Percentiles rank a stretch among this genome's conserved stretches.
phyloP scores from a whole-genome alignment of 2,329 filamentous ascomycete species.

The Hortaea werneckii region DNA sequence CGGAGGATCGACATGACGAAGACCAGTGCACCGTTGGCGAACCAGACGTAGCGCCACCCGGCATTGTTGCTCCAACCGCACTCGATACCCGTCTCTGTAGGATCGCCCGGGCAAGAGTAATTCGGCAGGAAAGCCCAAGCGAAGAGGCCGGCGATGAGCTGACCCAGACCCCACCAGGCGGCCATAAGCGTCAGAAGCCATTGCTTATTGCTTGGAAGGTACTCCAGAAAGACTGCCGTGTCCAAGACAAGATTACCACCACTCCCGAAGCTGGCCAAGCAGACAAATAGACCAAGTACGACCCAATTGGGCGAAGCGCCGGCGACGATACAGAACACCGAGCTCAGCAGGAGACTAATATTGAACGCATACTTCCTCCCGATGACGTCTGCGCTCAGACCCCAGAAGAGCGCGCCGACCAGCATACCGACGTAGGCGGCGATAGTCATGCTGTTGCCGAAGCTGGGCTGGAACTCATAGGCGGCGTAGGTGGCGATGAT shows the following conservation, averaged over 20 bases:
- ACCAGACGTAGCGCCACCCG: constrained; percentile 50
- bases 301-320: constrained; percentile 59
- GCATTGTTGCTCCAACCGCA: constrained; percentile 45
- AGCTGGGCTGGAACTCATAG: constrained; percentile 49
- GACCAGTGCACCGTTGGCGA: constrained; percentile 43
- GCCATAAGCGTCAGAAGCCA: constrained; percentile 56
- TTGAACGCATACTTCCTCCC: constrained; percentile 62
- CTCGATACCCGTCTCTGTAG: constrained; percentile 28
- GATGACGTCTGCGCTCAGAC: constrained; percentile 56
- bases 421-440: constrained; percentile 48
- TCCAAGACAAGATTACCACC: constrained; percentile 56
- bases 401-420: constrained; percentile 57
- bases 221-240: constrained; percentile 50
- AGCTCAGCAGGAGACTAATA: constrained; percentile 49
- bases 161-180: constrained; percentile 45
- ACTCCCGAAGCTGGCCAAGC: constrained; percentile 52
- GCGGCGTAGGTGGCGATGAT: constrained; percentile 51
- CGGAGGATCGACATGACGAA: constrained; percentile 44
- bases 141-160: constrained; percentile 43
- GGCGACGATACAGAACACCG: constrained; percentile 52
- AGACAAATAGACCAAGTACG: constrained; percentile 53
- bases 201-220: constrained; percentile 47
- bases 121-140: constrained; percentile 45
- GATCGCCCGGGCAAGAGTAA: constrained; percentile 35
- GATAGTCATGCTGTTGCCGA: constrained; percentile 46